Evolutionary conservation across 2,329 filamentous ascomycete genomes (phyloP).

Genomic region (Aspergillus texensis): DNA sequence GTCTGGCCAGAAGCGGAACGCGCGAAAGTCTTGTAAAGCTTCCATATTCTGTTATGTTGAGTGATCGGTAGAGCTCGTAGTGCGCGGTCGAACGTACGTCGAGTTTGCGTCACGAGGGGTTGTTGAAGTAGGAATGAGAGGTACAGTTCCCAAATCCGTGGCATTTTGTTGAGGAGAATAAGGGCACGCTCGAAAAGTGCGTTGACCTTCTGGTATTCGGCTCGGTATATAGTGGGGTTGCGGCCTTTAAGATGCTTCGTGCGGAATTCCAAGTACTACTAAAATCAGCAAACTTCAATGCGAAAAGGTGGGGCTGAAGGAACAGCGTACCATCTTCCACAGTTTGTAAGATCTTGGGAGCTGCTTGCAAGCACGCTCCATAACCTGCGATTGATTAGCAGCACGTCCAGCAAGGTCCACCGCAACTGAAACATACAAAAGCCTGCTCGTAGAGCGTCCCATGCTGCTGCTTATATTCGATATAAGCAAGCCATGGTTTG

Average conservation of each 20-base stretch:
- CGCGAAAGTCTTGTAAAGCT: slow-evolving; percentile 85
- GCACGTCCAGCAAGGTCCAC: background rate
- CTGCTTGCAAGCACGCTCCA: slow-evolving; percentile 88
- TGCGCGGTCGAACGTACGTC: slow-evolving; percentile 88
- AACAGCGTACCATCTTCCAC: slow-evolving; percentile 78
- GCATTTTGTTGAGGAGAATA: slow-evolving; percentile 97
- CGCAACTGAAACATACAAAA: slow-evolving; percentile 52
- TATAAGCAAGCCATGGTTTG: slow-evolving; percentile 94
- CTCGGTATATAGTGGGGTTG: slow-evolving; percentile 76
- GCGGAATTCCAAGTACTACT: slow-evolving; percentile 80
- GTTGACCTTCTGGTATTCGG: slow-evolving; percentile 92
- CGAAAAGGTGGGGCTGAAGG: slow-evolving; percentile 9
- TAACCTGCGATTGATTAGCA: slow-evolving; percentile 51
- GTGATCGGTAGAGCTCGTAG: slow-evolving; percentile 89
- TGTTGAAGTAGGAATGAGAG: slow-evolving; percentile 87
- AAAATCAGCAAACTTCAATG: slow-evolving; percentile 20
- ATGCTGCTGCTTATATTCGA: slow-evolving; percentile 86
- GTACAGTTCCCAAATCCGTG: slow-evolving; percentile 97
- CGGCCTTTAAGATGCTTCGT: slow-evolving; percentile 78
- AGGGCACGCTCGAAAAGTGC: slow-evolving; percentile 89
- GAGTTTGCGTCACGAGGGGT: slow-evolving; percentile 83
- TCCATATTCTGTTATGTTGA: slow-evolving; percentile 95
- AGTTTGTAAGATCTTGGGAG: slow-evolving; percentile 95
- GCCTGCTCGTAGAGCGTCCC: slow-evolving; percentile 84
- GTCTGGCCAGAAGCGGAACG: slow-evolving; percentile 88